Conservation (phyloP, 2,329 filamentous ascomycete genomes). For the Cadophora sp. region DNA sequence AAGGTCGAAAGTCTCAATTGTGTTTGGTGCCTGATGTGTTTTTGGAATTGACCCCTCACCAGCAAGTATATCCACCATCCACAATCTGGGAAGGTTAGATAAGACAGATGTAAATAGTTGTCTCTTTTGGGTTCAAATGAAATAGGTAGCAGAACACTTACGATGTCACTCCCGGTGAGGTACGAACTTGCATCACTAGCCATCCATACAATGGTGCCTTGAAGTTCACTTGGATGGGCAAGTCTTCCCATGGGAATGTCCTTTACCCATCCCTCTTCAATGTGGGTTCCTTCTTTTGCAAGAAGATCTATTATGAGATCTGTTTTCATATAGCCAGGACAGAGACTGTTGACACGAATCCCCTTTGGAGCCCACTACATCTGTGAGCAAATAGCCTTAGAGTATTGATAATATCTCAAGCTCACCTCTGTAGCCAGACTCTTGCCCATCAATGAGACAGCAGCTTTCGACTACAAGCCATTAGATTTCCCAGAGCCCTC, state of each 20-base stretch:
- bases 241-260: constrained; percentile 48
- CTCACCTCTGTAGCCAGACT: constrained; percentile 59
- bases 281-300: constrained; percentile 47
- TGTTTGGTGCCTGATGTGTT: not conserved
- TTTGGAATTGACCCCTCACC: not conserved
- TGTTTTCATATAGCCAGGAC: constrained; percentile 60
- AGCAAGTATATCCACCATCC: constrained; percentile 15
- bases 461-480: constrained; percentile 57
- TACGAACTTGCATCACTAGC: constrained; percentile 40
- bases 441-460: constrained; percentile 64
- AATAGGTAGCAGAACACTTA: constrained; percentile 23
- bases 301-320: constrained; percentile 45
- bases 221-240: constrained; percentile 48
- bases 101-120: not conserved
- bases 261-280: constrained; percentile 48
- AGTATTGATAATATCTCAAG: not conserved
- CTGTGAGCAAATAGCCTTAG: constrained; percentile 5
- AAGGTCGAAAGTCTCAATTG: not conserved
- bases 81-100: constrained; percentile 5
- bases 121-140: not conserved
- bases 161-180: constrained; percentile 39
- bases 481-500: constrained; percentile 11
- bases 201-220: constrained; percentile 45
- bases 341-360: constrained; percentile 71
- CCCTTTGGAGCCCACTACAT: constrained; percentile 65